Evolutionary conservation across 106 monocot genomes (phyloP).

Genomic region (Allium cepa): DNA sequence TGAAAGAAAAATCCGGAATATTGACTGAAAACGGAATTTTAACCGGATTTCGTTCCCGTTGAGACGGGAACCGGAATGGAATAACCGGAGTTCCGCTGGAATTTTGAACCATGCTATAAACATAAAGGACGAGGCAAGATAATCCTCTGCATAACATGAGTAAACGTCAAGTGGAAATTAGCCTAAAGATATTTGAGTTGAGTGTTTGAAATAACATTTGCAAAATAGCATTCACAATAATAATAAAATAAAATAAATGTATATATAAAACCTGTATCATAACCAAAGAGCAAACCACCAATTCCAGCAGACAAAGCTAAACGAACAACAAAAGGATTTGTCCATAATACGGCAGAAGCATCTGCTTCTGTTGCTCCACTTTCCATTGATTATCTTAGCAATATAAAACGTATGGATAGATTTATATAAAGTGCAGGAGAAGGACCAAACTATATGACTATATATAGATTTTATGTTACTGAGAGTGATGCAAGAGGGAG

Average conservation of each 20-base stretch:
- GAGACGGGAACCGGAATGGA: no score
- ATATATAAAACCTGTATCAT: conserved; percentile 12
- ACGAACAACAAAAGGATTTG: conserved; percentile 64
- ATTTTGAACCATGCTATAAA: no score
- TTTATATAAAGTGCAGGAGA: no score
- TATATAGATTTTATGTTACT: no score
- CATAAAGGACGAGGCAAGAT: not conserved
- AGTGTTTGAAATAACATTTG: not conserved
- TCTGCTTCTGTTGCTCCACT: conserved; percentile 43
- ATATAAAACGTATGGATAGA: no score
- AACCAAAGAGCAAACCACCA: conserved; percentile 78
- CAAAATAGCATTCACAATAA: not conserved
- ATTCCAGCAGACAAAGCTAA: conserved; percentile 86
- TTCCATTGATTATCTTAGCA: conserved; percentile 18
- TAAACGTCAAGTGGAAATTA: not conserved
- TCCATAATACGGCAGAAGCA: conserved; percentile 47
- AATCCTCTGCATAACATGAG: not conserved
- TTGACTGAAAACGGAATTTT: no score
- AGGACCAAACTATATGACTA: not conserved
- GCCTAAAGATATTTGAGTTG: not conserved
- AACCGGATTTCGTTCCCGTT: no score
- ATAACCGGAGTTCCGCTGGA: no score
- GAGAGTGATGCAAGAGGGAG: not conserved
- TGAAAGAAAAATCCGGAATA: no score
- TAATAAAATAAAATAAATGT: not conserved